These are phyloP conservation scores for Flaveria brownii DNA, from an alignment of 129 eudicot species.

Conservation along the genomic window DNA sequence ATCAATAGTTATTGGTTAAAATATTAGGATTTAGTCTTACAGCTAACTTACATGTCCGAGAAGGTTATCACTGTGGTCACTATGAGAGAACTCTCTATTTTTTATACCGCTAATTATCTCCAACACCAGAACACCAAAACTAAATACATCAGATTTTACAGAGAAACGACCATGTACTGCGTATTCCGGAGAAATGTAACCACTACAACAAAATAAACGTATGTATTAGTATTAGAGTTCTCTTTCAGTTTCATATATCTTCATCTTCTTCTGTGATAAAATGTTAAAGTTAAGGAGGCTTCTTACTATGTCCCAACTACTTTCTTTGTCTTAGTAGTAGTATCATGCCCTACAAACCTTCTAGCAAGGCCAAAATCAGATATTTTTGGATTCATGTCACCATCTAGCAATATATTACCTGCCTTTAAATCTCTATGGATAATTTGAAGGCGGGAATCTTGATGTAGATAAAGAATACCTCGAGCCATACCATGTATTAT, in stretches of 20 bases:
- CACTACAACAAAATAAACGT: not conserved
- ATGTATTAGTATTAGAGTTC: not conserved
- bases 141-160: slow-evolving; percentile 31
- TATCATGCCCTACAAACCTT: not conserved
- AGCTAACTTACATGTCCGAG: slow-evolving; percentile 40
- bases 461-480: slow-evolving; percentile 2
- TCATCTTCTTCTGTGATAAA: not conserved
- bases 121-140: slow-evolving; percentile 36
- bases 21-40: not conserved
- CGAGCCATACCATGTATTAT: slow-evolving; percentile 6
- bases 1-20: not conserved
- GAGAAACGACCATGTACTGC: slow-evolving; percentile 29
- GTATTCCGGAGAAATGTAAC: slow-evolving; percentile 34
- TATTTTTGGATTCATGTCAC: slow-evolving; percentile 4
- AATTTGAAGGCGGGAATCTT: slow-evolving; percentile 3
- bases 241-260: not conserved
- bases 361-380: slow-evolving; percentile 4
- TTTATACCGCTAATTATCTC: slow-evolving; percentile 34
- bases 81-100: slow-evolving; percentile 29
- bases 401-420: not conserved
- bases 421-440: not conserved
- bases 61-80: slow-evolving; percentile 36
- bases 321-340: not conserved
- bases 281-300: not conserved
- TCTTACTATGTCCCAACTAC: slow-evolving; percentile 14